phyloP scores from a whole-genome alignment of 192 early-diverging fungal genomes.

The Backusella tarrabulga region DNA sequence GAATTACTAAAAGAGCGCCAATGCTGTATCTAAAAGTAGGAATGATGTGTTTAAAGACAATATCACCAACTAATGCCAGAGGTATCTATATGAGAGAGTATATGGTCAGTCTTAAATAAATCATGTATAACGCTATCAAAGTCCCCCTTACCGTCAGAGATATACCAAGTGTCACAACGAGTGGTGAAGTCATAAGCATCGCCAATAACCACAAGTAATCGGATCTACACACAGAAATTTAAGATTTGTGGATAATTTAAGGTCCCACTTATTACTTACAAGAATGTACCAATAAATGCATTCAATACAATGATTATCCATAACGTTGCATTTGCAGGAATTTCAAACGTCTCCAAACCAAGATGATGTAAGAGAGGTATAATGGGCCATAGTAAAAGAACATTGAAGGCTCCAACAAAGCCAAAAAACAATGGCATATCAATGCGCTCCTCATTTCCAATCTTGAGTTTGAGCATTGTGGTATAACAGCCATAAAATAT shows the following conservation, averaged over 20 bases:
- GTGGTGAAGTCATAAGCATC: constrained; percentile 78
- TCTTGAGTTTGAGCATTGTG: constrained; percentile 66
- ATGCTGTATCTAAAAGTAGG: constrained; percentile 53
- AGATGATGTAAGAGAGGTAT: constrained; percentile 58
- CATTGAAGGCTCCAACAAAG: constrained; percentile 75
- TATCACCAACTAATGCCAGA: constrained; percentile 66
- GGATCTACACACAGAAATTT: constrained; percentile 42
- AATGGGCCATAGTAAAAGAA: constrained; percentile 65
- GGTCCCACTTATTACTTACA: constrained; percentile 42
- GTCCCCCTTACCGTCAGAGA: constrained; percentile 59
- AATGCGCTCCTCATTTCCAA: constrained; percentile 66
- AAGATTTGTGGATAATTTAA: not conserved
- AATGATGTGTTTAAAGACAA: constrained; percentile 59
- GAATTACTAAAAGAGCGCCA: constrained; percentile 63
- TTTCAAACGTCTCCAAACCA: constrained; percentile 64
- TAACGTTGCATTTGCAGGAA: constrained; percentile 50
- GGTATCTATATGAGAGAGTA: constrained; percentile 43
- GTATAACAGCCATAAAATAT: constrained; percentile 81
- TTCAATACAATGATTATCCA: constrained; percentile 71
- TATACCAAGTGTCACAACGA: constrained; percentile 78
- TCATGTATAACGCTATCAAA: not conserved
- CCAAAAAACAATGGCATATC: constrained; percentile 79
- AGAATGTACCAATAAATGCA: constrained; percentile 74
- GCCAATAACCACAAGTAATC: constrained; percentile 81
- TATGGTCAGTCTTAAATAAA: not conserved